Evolutionary conservation across 108 stramenopile species (phyloP).

Genomic region (Fragilariopsis cylindrus): DNA sequence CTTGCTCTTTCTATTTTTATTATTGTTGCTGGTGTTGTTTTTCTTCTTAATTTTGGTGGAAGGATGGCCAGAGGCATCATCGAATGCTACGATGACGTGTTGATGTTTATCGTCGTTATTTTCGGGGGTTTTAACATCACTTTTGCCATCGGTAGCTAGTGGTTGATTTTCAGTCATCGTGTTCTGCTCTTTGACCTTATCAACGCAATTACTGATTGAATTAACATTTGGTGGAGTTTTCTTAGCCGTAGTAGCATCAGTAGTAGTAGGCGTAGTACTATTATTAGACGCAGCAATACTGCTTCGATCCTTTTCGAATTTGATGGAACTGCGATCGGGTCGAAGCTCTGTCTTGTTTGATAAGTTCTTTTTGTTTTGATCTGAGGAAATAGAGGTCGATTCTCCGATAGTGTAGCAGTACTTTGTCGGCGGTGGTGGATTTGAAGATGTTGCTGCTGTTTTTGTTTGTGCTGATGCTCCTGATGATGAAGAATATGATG

Average conservation of each 20-base stretch:
- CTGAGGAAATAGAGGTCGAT: neutral
- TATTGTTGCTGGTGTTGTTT: neutral
- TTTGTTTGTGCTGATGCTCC: neutral
- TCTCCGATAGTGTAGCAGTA: slow-evolving; percentile 29
- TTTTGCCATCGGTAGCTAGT: neutral
- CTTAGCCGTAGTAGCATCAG: neutral
- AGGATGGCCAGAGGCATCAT: slow-evolving; percentile 5
- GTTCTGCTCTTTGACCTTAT: neutral
- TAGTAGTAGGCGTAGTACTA: neutral
- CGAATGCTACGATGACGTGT: slow-evolving; percentile 1
- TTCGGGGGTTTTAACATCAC: neutral
- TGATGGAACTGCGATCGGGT: slow-evolving; percentile 18
- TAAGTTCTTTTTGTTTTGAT: slow-evolving; percentile 1
- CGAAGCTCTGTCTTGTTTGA: slow-evolving; percentile 24
- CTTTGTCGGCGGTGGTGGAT: neutral
- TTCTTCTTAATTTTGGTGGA: neutral
- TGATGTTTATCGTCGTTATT: neutral
- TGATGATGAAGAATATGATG: neutral
- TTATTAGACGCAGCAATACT: neutral
- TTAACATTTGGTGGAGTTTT: neutral
- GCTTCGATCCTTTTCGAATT: slow-evolving; percentile 1
- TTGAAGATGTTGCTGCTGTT: neutral
- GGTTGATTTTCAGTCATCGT: neutral
- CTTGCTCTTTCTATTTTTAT: slow-evolving; percentile 4
- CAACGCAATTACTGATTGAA: neutral